phyloP scores from a whole-genome alignment of 2,329 filamentous ascomycete genomes.

The Botryosphaeria dothidea region DNA sequence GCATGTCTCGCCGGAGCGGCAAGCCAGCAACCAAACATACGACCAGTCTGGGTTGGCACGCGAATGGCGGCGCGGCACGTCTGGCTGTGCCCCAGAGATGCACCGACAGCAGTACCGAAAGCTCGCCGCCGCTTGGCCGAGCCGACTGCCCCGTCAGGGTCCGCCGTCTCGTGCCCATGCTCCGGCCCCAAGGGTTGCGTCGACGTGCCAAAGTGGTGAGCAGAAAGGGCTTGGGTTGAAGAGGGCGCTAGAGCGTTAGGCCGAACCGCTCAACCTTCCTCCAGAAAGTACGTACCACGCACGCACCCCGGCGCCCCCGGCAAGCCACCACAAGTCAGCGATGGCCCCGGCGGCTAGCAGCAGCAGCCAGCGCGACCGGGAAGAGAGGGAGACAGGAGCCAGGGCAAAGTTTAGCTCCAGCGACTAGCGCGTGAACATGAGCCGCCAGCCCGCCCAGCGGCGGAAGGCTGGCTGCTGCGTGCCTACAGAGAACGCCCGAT shows the following conservation, averaged over 20 bases:
- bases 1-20: not conserved
- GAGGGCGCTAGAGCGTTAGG: slow-evolving; percentile 3
- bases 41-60: not conserved
- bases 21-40: not conserved
- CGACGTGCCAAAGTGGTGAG: not conserved
- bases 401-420: not conserved
- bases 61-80: not conserved
- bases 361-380: not conserved
- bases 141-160: not conserved
- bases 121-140: slow-evolving; percentile 3
- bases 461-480: not conserved
- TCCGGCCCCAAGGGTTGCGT: not conserved
- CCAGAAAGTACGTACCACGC: not conserved
- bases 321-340: slow-evolving; percentile 13
- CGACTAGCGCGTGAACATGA: not conserved
- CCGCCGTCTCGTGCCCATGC: not conserved
- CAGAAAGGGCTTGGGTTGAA: not conserved
- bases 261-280: slow-evolving; percentile 10
- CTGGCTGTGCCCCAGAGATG: not conserved
- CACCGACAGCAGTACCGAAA: slow-evolving; percentile 7
- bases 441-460: not conserved
- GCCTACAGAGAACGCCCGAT: not conserved
- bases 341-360: not conserved
- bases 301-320: not conserved
- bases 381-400: not conserved